A percentile compares a stretch with the other conserved stretches of the same genome.
Conservation (phyloP, 225 moss, liverwort and hornwort species). For the Pseudoscleropodium purum region DNA sequence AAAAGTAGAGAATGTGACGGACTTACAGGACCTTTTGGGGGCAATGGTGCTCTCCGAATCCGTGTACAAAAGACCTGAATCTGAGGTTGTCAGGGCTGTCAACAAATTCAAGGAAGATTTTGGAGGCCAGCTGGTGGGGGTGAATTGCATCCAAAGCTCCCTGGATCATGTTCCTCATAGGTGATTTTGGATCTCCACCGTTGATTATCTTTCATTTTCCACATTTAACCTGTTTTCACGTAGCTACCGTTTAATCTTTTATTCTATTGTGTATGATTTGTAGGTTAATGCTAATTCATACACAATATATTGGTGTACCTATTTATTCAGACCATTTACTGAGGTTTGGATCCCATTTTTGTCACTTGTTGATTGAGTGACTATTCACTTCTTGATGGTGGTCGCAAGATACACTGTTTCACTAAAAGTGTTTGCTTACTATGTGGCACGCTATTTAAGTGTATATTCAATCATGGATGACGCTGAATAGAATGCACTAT, state of each 20-base stretch:
- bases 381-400: background rate
- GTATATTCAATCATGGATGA: background rate
- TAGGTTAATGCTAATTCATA: background rate
- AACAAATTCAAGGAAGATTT: constrained; percentile 88
- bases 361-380: background rate
- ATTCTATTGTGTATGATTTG: background rate
- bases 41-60: constrained; percentile 95
- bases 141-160: constrained; percentile 62
- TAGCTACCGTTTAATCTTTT: no score
- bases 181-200: background rate
- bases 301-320: background rate
- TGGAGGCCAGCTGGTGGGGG: constrained; percentile 79
- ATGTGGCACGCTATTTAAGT: background rate
- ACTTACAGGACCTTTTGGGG: constrained; percentile 89
- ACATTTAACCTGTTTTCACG: background rate
- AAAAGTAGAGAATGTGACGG: constrained; percentile 66
- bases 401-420: background rate
- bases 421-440: background rate
- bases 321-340: background rate
- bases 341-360: background rate
- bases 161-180: constrained; percentile 89
- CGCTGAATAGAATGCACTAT: background rate
- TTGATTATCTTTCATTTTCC: background rate
- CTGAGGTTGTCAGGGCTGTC: constrained; percentile 66
- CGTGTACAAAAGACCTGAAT: constrained; percentile 84